phyloP scores from a whole-genome alignment of 352 stramenopile species.

The Phytophthora foliorum region DNA sequence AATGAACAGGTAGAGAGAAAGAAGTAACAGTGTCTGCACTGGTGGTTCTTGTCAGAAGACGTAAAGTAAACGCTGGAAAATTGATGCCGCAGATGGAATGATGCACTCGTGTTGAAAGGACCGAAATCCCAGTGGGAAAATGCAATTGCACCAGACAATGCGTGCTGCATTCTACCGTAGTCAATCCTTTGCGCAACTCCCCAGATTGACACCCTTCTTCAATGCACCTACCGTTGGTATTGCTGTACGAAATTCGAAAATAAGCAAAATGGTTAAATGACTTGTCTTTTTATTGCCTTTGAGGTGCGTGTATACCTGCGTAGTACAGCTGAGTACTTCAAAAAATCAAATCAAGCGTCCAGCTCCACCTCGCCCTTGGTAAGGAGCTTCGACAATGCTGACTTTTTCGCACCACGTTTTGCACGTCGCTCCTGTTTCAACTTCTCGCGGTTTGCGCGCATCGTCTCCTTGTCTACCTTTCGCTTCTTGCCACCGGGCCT shows the following conservation, averaged over 20 bases:
- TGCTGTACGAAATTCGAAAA: background rate
- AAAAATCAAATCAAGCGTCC: conserved; percentile 27
- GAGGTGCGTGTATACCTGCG: background rate
- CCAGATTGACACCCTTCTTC: too few species aligned
- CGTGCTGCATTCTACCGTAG: too few species aligned
- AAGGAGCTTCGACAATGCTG: conserved; percentile 57
- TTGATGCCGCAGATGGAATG: too few species aligned
- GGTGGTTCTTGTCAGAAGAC: too few species aligned
- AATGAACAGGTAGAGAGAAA: too few species aligned
- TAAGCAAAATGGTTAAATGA: background rate
- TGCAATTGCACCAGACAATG: too few species aligned
- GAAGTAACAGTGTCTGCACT: too few species aligned
- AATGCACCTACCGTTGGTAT: too few species aligned
- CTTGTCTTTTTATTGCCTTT: background rate
- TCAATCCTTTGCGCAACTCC: too few species aligned
- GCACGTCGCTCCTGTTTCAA: conserved; percentile 53
- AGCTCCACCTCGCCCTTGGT: conserved; percentile 60
- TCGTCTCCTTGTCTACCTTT: conserved; percentile 62
- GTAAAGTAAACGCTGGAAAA: too few species aligned
- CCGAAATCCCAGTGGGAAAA: too few species aligned
- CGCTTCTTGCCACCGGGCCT: conserved; percentile 31
- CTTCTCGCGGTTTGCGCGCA: conserved; percentile 72
- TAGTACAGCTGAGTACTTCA: background rate
- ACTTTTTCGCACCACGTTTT: conserved; percentile 73
- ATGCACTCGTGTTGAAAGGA: too few species aligned